Percentiles rank a stretch among this genome's conserved stretches.
Evolutionary conservation across 2,329 filamentous ascomycete species (phyloP).

Genomic region (Beauveria bassiana): DNA sequence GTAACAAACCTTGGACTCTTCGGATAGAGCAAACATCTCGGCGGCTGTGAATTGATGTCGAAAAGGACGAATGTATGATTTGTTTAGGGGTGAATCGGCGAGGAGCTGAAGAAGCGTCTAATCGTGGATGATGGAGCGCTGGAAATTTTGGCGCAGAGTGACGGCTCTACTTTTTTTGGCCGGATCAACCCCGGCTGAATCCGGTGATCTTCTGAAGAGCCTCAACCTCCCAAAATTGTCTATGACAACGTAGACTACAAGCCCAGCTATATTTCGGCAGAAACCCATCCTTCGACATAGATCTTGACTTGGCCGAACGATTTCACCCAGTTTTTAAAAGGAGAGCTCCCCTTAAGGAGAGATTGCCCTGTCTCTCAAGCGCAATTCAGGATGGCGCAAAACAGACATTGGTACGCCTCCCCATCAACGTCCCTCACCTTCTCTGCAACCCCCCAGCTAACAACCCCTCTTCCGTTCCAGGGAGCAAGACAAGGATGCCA

Average conservation of each 20-base stretch:
- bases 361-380: neutral
- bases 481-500: slow-evolving; percentile 98
- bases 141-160: slow-evolving; percentile 5
- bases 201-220: neutral
- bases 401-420: slow-evolving; percentile 60
- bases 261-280: neutral
- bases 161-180: slow-evolving; percentile 1
- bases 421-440: neutral
- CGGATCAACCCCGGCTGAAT: slow-evolving; percentile 11
- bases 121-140: neutral
- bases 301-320: no score
- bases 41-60: slow-evolving; percentile 6
- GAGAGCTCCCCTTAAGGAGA: neutral
- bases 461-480: slow-evolving; percentile 33
- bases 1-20: slow-evolving; percentile 81
- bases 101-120: neutral
- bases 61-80: neutral
- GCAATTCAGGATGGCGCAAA: slow-evolving; percentile 53
- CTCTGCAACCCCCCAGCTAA: neutral
- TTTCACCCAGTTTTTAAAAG: slow-evolving; percentile 7
- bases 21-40: slow-evolving; percentile 66
- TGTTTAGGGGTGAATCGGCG: neutral
- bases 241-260: neutral
- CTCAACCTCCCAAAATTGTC: slow-evolving; percentile 9
- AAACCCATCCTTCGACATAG: neutral